Conservation (phyloP, 805 yeast species). For the Candida bentonensis region DNA sequence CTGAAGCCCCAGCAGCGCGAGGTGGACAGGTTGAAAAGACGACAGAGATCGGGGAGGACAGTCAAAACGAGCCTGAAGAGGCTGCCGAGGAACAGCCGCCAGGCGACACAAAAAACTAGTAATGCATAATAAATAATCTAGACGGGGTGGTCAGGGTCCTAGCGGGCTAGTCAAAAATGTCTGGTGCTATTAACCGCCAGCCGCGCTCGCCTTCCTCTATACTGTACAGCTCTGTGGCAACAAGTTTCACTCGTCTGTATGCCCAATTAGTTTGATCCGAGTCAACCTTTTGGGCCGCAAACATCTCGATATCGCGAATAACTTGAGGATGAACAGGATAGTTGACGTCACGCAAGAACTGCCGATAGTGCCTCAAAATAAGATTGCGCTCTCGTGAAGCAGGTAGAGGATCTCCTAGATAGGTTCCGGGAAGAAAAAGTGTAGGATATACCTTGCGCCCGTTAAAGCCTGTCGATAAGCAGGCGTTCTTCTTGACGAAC, state of each 20-base stretch:
- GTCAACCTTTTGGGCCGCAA: too few relatives aligned
- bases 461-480: background rate
- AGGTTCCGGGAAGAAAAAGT: slow-evolving; percentile 4
- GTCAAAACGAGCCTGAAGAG: too few relatives aligned
- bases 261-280: too few relatives aligned
- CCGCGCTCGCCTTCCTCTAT: too few relatives aligned
- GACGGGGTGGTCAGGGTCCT: too few relatives aligned
- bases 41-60: slow-evolving; percentile 3
- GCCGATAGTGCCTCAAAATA: slow-evolving; percentile 6
- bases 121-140: too few relatives aligned
- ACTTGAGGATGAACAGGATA: slow-evolving; percentile 10
- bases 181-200: too few relatives aligned
- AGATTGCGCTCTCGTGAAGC: slow-evolving; percentile 6
- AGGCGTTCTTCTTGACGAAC: background rate
- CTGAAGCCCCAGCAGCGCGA: slow-evolving; percentile 4
- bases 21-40: background rate
- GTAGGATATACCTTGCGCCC: background rate
- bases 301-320: slow-evolving; percentile 6
- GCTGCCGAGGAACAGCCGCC: too few relatives aligned
- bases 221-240: too few relatives aligned
- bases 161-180: too few relatives aligned
- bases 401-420: slow-evolving; percentile 10
- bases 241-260: too few relatives aligned
- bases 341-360: slow-evolving; percentile 5
- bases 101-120: too few relatives aligned